phyloP scores from a whole-genome alignment of 2,329 filamentous ascomycete genomes.

The Monosporascus cannonballus region DNA sequence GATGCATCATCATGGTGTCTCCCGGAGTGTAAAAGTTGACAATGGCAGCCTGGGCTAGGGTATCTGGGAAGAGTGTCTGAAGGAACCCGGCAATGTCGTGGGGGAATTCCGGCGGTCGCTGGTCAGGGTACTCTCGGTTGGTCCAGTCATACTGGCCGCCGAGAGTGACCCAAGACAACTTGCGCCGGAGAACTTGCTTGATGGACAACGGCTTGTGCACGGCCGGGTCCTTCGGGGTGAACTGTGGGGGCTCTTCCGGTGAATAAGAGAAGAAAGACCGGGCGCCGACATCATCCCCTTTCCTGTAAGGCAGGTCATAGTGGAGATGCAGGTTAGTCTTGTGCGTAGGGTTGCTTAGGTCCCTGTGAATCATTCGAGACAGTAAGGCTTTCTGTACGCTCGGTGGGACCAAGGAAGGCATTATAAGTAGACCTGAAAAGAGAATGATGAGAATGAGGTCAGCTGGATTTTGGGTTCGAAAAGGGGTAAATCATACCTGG shows the following conservation, averaged over 20 bases:
- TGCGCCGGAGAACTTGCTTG: conserved; percentile 66
- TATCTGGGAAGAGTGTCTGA: conserved; percentile 65
- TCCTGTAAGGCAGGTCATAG: conserved; percentile 60
- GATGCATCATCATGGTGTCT: conserved; percentile 86
- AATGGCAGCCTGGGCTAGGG: conserved; percentile 81
- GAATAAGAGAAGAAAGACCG: conserved; percentile 50
- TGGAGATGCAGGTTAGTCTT: conserved; percentile 88
- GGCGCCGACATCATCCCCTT: conserved; percentile 15
- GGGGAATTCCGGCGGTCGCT: conserved; percentile 67
- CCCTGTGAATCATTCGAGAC: conserved; percentile 66
- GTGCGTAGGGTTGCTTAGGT: conserved; percentile 67
- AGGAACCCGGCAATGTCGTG: conserved; percentile 64
- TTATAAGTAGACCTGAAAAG: conserved; percentile 64
- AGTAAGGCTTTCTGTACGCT: conserved; percentile 64
- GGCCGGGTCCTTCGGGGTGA: conserved; percentile 61
- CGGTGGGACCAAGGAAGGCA: conserved; percentile 68
- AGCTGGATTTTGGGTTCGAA: neutral
- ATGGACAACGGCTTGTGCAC: conserved; percentile 71
- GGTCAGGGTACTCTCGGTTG: conserved; percentile 68
- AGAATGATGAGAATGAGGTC: neutral
- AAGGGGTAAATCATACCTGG: conserved; percentile 49
- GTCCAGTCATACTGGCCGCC: conserved; percentile 98
- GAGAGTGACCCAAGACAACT: conserved; percentile 88
- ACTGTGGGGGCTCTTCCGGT: conserved; percentile 46
- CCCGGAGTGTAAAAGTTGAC: conserved; percentile 88